Conservation (phyloP, 352 stramenopile genomes). For the Globisporangium sylvaticum region DNA sequence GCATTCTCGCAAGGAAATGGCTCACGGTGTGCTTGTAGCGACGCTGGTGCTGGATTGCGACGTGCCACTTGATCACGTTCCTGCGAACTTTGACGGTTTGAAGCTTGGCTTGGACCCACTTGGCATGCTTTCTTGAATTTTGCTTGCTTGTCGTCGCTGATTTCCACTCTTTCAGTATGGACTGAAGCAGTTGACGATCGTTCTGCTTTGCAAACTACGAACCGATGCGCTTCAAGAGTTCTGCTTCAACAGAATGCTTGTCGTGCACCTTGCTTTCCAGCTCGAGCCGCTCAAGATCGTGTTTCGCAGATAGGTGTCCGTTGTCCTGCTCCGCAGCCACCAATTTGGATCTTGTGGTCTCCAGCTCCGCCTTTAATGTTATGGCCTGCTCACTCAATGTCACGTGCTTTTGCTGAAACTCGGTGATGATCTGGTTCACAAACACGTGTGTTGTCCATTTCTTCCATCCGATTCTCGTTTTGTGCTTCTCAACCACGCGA, state of each 20-base stretch:
- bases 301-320: background rate
- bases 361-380: background rate
- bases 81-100: background rate
- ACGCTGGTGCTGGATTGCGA: background rate
- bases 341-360: background rate
- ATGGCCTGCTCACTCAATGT: background rate
- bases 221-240: slow-evolving; percentile 28
- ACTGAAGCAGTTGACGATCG: slow-evolving; percentile 22
- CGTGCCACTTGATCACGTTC: slow-evolving; percentile 7
- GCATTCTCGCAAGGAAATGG: slow-evolving; percentile 22
- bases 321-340: slow-evolving; percentile 4
- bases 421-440: background rate
- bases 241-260: slow-evolving; percentile 14
- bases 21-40: background rate
- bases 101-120: background rate
- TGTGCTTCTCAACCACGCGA: background rate
- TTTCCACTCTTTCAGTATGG: slow-evolving; percentile 7
- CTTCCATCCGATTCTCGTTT: background rate
- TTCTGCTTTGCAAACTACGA: slow-evolving; percentile 33
- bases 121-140: slow-evolving; percentile 10
- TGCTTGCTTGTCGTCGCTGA: background rate
- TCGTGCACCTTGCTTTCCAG: background rate
- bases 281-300: background rate
- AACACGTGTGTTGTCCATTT: slow-evolving; percentile 5
- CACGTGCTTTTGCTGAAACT: background rate